Evolutionary conservation across 192 early-diverging fungal genomes (phyloP), one percentile per base, ranked within the genome.

Genomic region (Coemansia asiatica): DNA sequence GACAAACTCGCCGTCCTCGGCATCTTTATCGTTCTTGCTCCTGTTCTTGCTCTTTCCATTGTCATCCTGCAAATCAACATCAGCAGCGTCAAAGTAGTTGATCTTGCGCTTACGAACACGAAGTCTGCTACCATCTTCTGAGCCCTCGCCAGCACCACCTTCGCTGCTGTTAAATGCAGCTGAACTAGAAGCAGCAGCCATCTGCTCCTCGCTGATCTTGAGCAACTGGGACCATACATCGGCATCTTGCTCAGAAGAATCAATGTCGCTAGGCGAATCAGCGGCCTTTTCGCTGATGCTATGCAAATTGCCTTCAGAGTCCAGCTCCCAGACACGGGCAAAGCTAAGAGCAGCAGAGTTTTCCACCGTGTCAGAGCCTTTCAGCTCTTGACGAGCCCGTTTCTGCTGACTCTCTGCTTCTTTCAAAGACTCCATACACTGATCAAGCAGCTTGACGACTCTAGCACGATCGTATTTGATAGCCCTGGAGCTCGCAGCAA

Each of bases 91-190:
- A 27, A 18, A 40, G 25, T 79, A 79, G 48, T 79, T 64, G 29
- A 79, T 61, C 38, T 74, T 79, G 53, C 33, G 67, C 56, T 68
- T 70, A 5, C 77, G 77, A 28, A 28, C 54, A 2, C 77, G 77
- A 56, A 79, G 25, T 38, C 26, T 23, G 22, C 57, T 53, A 16
- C 65, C 60, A 16, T 62, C 65, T 4, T 48, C 31, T n/a, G n/a
- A n/a, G n/a, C n/a, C n/a, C n/a, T n/a, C 15, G 57, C 26, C 48
- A 70, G 21, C 29, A 16, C 48, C 7, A 6, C 10, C 22, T 15
- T 23, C 40, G 2, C 19, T 46, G 18, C 18, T 36, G 19, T 31
- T 51, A 31, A 19, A 49, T 33, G 44, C 46, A n/a, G 69, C 3
- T 35, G 12, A 29, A 21, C 3, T 36, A 6, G 40, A 29, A 21